phyloP scores from a whole-genome alignment of 2,329 filamentous ascomycete genomes.

The Cadophora malorum region DNA sequence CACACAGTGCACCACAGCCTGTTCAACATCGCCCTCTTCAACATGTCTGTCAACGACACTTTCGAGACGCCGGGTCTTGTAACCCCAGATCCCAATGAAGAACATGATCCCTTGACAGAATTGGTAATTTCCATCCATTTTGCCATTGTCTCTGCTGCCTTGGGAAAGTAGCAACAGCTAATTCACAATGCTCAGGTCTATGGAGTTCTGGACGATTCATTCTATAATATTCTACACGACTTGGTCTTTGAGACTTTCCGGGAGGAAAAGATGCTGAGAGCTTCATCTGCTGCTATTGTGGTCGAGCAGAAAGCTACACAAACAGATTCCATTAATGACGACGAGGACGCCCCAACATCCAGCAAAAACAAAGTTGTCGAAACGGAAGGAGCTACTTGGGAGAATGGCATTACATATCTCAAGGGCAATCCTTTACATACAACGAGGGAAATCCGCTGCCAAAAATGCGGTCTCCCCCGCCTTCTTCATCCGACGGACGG shows the following conservation, averaged over 20 bases:
- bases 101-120: constrained; percentile 54
- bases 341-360: constrained; percentile 57
- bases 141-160: constrained; percentile 26
- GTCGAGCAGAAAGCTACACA: constrained; percentile 59
- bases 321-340: constrained; percentile 37
- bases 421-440: constrained; percentile 77
- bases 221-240: constrained; percentile 80
- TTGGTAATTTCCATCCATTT: constrained; percentile 55
- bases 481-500: constrained; percentile 76
- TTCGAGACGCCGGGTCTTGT: constrained; percentile 53
- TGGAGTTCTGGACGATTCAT: constrained; percentile 73
- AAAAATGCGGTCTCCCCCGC: constrained; percentile 75
- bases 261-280: constrained; percentile 77
- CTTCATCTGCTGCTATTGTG: constrained; percentile 67
- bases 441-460: constrained; percentile 74
- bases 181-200: constrained; percentile 56
- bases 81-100: constrained; percentile 53
- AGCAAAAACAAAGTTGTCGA: constrained; percentile 53
- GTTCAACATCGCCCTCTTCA: constrained; percentile 25
- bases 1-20: constrained; percentile 29
- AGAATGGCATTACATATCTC: constrained; percentile 70
- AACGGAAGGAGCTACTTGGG: constrained; percentile 72
- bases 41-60: constrained; percentile 41
- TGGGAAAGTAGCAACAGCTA: constrained; percentile 30
- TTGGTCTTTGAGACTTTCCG: constrained; percentile 77